Percentiles rank a stretch among this genome's conserved stretches.
Evolutionary conservation across 177 flowering plant genomes (phyloP).

Genomic region (Vitis hybrid): DNA sequence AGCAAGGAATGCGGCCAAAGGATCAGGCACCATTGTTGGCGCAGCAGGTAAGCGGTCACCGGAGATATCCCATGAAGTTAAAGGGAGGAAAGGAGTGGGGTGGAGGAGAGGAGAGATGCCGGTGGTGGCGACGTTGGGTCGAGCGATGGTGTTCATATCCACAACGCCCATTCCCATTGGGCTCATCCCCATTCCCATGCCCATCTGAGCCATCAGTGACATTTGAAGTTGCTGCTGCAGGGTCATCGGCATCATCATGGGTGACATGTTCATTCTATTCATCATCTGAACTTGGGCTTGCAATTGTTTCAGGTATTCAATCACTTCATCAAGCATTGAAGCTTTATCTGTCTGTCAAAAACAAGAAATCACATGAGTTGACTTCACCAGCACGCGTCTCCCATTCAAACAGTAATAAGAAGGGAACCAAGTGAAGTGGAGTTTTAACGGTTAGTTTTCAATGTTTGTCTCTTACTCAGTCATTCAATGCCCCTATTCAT

Average conservation of each 20-base stretch:
- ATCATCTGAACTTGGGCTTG: slow-evolving; percentile 76
- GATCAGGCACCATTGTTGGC: slow-evolving; percentile 32
- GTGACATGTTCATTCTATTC: slow-evolving; percentile 53
- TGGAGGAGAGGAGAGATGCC: slow-evolving; percentile 39
- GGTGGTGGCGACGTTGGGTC: slow-evolving; percentile 32
- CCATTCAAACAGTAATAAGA: not conserved
- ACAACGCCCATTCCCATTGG: slow-evolving; percentile 28
- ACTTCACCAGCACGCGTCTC: not conserved
- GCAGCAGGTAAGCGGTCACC: slow-evolving; percentile 22
- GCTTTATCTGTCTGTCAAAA: slow-evolving; percentile 74
- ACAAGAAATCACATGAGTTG: not conserved
- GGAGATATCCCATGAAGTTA: slow-evolving; percentile 33
- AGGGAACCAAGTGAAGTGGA: not conserved
- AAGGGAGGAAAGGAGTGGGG: slow-evolving; percentile 44
- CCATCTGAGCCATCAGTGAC: slow-evolving; percentile 57
- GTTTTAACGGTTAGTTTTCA: too few relatives aligned
- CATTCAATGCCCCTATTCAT: too few relatives aligned
- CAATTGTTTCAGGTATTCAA: slow-evolving; percentile 77
- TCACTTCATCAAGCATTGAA: slow-evolving; percentile 87
- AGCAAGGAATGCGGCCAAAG: slow-evolving; percentile 47
- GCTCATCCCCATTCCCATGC: slow-evolving; percentile 54
- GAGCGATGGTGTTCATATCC: slow-evolving; percentile 45
- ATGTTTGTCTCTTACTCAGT: too few relatives aligned
- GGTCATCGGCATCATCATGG: slow-evolving; percentile 66
- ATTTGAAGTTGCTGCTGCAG: slow-evolving; percentile 74